A percentile compares a stretch with the other conserved stretches of the same genome.
Evolutionary conservation across 1,284 basidiomycete genomes (phyloP).

Genomic region (Fomitopsis palustris): DNA sequence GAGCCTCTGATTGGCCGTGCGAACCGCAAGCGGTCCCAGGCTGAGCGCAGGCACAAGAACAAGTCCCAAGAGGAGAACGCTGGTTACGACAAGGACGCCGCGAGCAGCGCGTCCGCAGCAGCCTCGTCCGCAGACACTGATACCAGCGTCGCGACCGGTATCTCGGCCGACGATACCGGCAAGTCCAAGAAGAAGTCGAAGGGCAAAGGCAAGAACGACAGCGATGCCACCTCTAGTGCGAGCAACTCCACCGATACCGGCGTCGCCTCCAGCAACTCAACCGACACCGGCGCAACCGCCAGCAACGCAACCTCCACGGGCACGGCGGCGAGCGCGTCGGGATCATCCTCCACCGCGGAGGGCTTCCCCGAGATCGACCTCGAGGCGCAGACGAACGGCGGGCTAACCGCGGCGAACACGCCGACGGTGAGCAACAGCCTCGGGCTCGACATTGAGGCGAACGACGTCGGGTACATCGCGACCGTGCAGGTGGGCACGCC

Average conservation of each 20-base stretch:
- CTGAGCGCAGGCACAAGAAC: not conserved
- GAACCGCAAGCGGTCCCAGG: constrained; percentile 26
- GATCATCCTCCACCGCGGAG: constrained; percentile 7
- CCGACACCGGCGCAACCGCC: not conserved
- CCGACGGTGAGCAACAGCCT: constrained; percentile 59
- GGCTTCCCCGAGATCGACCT: constrained; percentile 26
- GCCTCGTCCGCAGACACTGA: constrained; percentile 7
- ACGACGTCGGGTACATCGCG: constrained; percentile 64
- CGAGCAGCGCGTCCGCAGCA: constrained; percentile 7
- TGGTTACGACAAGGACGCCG: constrained; percentile 7
- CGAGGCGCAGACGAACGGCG: constrained; percentile 34
- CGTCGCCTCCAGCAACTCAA: not conserved
- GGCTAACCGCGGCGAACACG: constrained; percentile 47
- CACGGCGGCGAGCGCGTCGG: constrained; percentile 7
- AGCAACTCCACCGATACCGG: constrained; percentile 7
- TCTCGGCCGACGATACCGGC: not conserved
- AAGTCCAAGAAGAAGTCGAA: not conserved
- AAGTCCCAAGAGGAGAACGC: constrained; percentile 29
- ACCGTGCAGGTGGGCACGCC: constrained; percentile 78
- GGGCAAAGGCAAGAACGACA: not conserved
- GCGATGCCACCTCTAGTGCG: constrained; percentile 11
- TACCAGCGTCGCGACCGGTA: not conserved
- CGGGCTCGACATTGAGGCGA: constrained; percentile 67
- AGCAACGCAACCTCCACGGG: constrained; percentile 6
- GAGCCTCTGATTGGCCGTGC: constrained; percentile 17